Conservation (phyloP, 2,329 filamentous ascomycete species). For the Stagonosporopsis rhizophila region DNA sequence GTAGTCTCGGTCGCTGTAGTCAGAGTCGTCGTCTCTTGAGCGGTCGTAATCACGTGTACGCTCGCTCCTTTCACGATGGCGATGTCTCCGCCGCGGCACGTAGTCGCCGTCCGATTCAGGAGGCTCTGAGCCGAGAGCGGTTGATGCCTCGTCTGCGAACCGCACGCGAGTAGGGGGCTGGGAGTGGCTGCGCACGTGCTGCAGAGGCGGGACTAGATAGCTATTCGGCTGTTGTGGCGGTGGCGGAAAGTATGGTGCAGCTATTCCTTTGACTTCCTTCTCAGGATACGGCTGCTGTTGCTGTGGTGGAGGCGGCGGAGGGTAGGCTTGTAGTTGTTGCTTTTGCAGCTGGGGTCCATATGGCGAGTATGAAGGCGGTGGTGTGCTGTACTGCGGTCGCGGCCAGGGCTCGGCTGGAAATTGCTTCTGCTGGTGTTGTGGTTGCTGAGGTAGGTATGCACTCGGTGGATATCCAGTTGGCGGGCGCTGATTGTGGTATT, state of each 20-base stretch:
- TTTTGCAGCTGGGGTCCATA: constrained; percentile 30
- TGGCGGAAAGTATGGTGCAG: constrained; percentile 14
- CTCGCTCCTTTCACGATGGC: constrained; percentile 21
- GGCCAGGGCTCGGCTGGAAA: constrained; percentile 19
- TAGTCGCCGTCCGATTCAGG: constrained; percentile 28
- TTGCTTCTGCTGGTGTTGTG: constrained; percentile 26
- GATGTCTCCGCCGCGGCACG: constrained; percentile 22
- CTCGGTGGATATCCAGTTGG: background rate
- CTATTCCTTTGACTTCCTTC: constrained; percentile 9
- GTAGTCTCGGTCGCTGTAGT: constrained; percentile 15
- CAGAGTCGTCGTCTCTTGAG: constrained; percentile 21
- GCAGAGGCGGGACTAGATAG: constrained; percentile 37
- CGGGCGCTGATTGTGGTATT: constrained; percentile 28
- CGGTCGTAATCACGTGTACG: constrained; percentile 21
- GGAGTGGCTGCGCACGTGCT: constrained; percentile 38
- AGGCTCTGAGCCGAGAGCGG: constrained; percentile 23
- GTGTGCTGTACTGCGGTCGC: constrained; percentile 19
- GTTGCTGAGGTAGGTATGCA: constrained; percentile 25
- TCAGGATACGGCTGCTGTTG: constrained; percentile 16
- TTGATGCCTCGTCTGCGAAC: constrained; percentile 36
- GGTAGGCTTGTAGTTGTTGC: constrained; percentile 32
- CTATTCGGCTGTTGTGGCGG: constrained; percentile 24
- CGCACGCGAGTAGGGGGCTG: constrained; percentile 41
- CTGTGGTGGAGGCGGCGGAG: constrained; percentile 20
- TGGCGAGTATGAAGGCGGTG: constrained; percentile 31